phyloP scores from a whole-genome alignment of 305 asterid genomes.

The Solanum hybrid region DNA sequence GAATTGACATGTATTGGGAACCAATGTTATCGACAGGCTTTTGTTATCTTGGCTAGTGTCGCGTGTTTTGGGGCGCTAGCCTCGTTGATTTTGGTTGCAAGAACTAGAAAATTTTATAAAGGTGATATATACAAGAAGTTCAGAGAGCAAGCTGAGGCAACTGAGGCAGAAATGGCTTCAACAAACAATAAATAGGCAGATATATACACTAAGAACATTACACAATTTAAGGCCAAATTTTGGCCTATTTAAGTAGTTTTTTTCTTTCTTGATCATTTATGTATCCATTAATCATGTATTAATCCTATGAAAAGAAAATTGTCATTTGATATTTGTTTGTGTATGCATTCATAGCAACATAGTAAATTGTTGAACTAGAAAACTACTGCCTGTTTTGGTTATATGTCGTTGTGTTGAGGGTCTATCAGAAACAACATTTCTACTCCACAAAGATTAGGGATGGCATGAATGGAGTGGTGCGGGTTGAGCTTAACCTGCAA shows the following conservation, averaged over 20 bases:
- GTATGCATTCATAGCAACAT: background rate
- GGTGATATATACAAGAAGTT: slow-evolving; percentile 68
- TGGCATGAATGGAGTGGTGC: too few relatives aligned
- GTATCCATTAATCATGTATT: background rate
- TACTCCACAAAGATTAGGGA: background rate
- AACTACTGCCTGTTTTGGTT: background rate
- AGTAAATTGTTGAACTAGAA: background rate
- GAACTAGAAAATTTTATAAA: slow-evolving; percentile 53
- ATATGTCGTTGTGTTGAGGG: background rate
- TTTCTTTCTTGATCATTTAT: background rate
- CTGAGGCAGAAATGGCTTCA: slow-evolving; percentile 19
- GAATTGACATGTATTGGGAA: slow-evolving; percentile 54
- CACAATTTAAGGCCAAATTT: background rate
- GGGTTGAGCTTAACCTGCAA: too few relatives aligned
- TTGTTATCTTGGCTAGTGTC: slow-evolving; percentile 36
- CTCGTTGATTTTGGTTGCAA: slow-evolving; percentile 46
- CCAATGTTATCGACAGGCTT: slow-evolving; percentile 43
- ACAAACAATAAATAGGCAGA: slow-evolving; percentile 5
- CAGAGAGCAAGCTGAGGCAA: slow-evolving; percentile 28
- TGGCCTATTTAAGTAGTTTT: background rate
- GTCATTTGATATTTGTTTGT: background rate
- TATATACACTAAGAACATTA: background rate
- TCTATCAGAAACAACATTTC: background rate
- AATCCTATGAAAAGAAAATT: background rate
- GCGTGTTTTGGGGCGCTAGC: slow-evolving; percentile 45